These are phyloP conservation scores for Raphanus raphanistrum DNA, from an alignment of 345 rosid genomes.

Conservation along the genomic window DNA sequence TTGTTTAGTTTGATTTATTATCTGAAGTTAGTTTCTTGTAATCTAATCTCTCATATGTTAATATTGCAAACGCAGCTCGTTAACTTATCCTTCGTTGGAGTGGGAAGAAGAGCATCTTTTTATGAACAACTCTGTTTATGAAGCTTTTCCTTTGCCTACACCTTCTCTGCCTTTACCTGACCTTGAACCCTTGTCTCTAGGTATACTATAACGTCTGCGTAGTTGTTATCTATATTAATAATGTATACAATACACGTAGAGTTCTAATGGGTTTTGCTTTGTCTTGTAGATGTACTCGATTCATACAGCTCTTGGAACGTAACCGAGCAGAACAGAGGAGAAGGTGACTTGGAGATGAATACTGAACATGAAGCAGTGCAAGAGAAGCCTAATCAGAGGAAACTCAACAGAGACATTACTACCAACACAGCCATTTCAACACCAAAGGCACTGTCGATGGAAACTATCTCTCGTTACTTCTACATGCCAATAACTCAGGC, in stretches of 20 bases:
- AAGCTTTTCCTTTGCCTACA: constrained; percentile 36
- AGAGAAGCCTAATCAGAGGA: constrained; percentile 18
- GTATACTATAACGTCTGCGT: constrained; percentile 18
- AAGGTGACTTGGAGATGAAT: constrained; percentile 11
- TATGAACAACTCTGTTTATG: constrained; percentile 24
- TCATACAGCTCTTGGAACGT: constrained; percentile 41
- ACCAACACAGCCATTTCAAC: background rate
- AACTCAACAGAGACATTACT: constrained; percentile 15
- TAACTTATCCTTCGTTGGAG: constrained; percentile 11
- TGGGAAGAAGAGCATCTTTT: constrained; percentile 42
- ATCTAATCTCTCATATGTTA: background rate
- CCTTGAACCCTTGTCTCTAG: constrained; percentile 40
- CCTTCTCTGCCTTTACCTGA: constrained; percentile 36
- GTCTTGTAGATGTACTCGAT: constrained; percentile 29
- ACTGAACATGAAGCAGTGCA: constrained; percentile 20
- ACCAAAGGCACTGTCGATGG: constrained; percentile 39
- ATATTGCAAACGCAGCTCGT: constrained; percentile 15
- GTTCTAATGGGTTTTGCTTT: constrained; percentile 13
- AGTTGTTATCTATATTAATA: background rate
- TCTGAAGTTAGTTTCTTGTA: background rate
- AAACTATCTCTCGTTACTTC: constrained; percentile 51
- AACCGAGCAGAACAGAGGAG: constrained; percentile 36
- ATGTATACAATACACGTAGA: background rate
- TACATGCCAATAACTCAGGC: constrained; percentile 74
- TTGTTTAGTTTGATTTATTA: background rate